Evolutionary conservation across 805 yeast species (phyloP).

Genomic region (Metschnikowia shivogae): DNA sequence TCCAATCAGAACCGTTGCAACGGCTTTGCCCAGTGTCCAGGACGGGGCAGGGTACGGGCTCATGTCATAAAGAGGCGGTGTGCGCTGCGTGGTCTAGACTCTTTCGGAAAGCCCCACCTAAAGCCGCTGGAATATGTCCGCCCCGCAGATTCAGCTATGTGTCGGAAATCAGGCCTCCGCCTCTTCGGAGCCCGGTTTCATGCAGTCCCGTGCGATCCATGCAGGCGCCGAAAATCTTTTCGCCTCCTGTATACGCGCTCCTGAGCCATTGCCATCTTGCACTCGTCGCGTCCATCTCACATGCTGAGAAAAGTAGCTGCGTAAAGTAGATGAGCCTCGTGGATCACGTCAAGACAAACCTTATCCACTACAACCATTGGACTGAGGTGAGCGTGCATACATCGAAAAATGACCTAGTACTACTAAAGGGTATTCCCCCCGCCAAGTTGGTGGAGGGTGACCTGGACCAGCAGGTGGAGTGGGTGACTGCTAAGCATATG

Average conservation of each 20-base stretch:
- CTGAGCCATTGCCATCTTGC: not conserved
- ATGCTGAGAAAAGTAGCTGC: not conserved
- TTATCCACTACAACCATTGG: slow-evolving; percentile 47
- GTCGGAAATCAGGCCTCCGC: no score
- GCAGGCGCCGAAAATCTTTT: not conserved
- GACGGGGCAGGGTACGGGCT: not conserved
- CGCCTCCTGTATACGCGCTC: not conserved
- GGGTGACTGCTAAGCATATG: slow-evolving; percentile 40
- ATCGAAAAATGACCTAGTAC: slow-evolving; percentile 7
- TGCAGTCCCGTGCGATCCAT: no score
- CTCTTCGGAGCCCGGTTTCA: no score
- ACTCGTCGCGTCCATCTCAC: not conserved
- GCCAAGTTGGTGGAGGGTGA: slow-evolving; percentile 23
- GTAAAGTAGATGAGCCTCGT: slow-evolving; percentile 17
- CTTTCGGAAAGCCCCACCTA: no score
- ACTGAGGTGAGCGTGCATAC: slow-evolving; percentile 24
- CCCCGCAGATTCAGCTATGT: no score
- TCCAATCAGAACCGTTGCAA: not conserved
- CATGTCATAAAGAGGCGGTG: not conserved
- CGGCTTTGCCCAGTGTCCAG: not conserved
- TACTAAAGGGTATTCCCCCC: slow-evolving; percentile 34
- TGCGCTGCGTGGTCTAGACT: no score
- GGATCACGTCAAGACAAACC: slow-evolving; percentile 37
- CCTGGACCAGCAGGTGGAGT: slow-evolving; percentile 22
- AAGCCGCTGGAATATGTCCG: no score